phyloP scores from a whole-genome alignment of 441 rosid species.

The Flueggea neowawraea region DNA sequence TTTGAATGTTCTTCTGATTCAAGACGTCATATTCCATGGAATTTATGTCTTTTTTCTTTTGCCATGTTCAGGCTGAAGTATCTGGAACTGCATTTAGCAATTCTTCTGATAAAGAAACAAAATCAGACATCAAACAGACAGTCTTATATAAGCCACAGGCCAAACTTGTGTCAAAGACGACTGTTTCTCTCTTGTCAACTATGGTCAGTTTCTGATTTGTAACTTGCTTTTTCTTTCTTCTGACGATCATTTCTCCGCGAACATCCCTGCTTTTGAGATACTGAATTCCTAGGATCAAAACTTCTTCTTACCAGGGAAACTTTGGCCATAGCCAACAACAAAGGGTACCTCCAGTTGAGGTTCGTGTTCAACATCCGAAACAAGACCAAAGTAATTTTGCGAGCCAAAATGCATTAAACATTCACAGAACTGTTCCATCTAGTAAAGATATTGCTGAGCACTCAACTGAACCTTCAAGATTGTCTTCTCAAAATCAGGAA shows the following conservation, averaged over 20 bases:
- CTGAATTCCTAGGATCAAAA: neutral
- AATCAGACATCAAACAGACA: conserved; percentile 37
- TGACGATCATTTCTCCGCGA: neutral
- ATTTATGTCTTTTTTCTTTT: conserved; percentile 8
- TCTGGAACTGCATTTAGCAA: conserved; percentile 24
- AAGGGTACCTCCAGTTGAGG: conserved; percentile 24
- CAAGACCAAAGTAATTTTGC: conserved; percentile 28
- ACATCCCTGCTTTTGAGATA: neutral
- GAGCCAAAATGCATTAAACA: conserved; percentile 27
- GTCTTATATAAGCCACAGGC: conserved; percentile 80
- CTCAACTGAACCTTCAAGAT: conserved; percentile 26
- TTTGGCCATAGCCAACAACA: conserved; percentile 26
- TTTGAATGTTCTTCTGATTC: conserved; percentile 11
- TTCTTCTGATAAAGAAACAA: conserved; percentile 35
- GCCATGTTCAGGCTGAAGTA: conserved; percentile 34
- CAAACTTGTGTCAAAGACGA: conserved; percentile 72
- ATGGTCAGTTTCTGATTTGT: conserved; percentile 48
- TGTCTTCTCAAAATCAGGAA: conserved; percentile 32
- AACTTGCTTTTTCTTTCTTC: neutral
- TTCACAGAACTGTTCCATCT: conserved; percentile 24
- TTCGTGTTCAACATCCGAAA: conserved; percentile 21
- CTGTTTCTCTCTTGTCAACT: conserved; percentile 67
- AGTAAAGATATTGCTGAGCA: conserved; percentile 25
- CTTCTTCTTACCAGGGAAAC: conserved; percentile 45
- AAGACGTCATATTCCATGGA: conserved; percentile 13